Percentiles rank a stretch among this genome's conserved stretches.
These are phyloP conservation scores for Ophiostoma montium DNA, from an alignment of 2,329 filamentous ascomycete species.

Conservation along the genomic window DNA sequence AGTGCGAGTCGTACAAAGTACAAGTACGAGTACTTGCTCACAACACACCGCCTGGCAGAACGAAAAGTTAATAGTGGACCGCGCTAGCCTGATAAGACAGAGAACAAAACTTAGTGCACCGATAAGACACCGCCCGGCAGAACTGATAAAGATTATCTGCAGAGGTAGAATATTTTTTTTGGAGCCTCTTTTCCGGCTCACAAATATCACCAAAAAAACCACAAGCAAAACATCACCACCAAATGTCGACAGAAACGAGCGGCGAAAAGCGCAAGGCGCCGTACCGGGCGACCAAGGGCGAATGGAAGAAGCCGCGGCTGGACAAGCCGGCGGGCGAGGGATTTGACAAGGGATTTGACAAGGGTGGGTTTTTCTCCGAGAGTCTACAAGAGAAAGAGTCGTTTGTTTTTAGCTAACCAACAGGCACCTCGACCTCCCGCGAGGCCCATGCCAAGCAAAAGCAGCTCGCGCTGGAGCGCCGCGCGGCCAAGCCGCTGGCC, in stretches of 20 bases:
- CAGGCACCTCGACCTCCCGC: conserved; percentile 40
- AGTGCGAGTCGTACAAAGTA: no score
- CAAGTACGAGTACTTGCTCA: no score
- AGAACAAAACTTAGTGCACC: no score
- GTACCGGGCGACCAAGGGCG: conserved; percentile 26
- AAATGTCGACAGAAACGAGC: conserved; percentile 35
- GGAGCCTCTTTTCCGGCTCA: no score
- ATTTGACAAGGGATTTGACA: background rate
- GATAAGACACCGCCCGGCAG: conserved; percentile 25
- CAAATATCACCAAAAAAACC: background rate
- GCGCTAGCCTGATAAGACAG: conserved; percentile 5
- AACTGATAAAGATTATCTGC: conserved; percentile 4
- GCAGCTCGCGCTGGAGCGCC: conserved; percentile 73
- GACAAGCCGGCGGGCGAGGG: conserved; percentile 9
- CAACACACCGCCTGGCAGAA: no score
- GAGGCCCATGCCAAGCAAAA: conserved; percentile 93
- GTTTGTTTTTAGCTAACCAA: no score
- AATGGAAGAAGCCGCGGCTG: conserved; percentile 39
- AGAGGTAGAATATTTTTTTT: conserved; percentile 6
- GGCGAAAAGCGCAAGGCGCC: conserved; percentile 45
- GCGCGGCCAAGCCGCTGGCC: conserved; percentile 82
- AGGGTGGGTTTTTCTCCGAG: background rate
- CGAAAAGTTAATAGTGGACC: no score
- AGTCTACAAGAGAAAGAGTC: background rate
- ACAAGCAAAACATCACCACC: conserved; percentile 9